Evolutionary conservation across 2,329 filamentous ascomycete species (phyloP), one percentile per base, ranked within the genome.

Genomic region (Hyphodiscus sp.): DNA sequence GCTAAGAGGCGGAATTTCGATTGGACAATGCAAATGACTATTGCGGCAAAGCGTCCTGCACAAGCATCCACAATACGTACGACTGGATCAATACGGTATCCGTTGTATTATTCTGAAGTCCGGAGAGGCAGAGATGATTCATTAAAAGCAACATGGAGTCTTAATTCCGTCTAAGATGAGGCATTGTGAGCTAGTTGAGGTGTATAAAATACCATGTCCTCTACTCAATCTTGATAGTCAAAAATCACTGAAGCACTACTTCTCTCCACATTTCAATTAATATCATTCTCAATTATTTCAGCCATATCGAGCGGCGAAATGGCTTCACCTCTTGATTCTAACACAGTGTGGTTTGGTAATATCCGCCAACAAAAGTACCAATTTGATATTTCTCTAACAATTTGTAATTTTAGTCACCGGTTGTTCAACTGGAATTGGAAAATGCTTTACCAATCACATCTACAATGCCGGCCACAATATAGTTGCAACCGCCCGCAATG

Each of bases 311-410:
- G 23, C 23, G 8, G 23, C 23, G 8, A 76, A 20, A 74, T 77
- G 43, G 74, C 79, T 42, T 76, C 79, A 55, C 80, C 80, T 58
- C 81, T 69, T 51, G 72, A 71, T 45, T 66, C 57, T 20, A 53
- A 58, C 15, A 70, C 44, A 20, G 73, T 49, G 20, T 49, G 47
- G 33, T 38, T 59, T 26, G 23, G 23, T 26, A 26, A 26, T 4
- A 26, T 26, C 23, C 3, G 23, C 23, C 23, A 4, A 26, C 23
- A 26, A 8, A 26, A 8, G 3, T 3, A 26, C 23, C n/a, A n/a
- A 26, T 26, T 26, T 26, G 23, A 8, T 8, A 26, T 26, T 26
- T 8, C 23, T 4, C 23, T 26, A 8, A 26, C 8, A 4, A 26
- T 26, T 8, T 26, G 23, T 4, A 4, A 3, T 26, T 26, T 8